Conservation (phyloP, 305 asterid genomes). For the Fraxinus ornus region DNA sequence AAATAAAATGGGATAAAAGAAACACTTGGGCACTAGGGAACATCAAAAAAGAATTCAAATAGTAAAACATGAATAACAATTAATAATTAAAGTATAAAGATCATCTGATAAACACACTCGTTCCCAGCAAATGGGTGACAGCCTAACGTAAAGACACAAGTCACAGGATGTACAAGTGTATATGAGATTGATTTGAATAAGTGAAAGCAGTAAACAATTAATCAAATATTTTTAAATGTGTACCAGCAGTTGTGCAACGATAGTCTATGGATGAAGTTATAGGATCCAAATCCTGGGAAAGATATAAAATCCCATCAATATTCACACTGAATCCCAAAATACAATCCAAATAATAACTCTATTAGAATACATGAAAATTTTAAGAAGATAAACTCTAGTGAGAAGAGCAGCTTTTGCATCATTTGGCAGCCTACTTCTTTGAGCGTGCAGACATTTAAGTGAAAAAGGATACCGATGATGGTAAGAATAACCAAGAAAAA, state of each 20-base stretch:
- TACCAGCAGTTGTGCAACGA: conserved; percentile 95
- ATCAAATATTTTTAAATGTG: conserved; percentile 25
- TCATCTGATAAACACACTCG: not conserved
- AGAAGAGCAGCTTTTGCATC: not conserved
- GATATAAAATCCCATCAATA: conserved; percentile 17
- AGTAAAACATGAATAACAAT: not conserved
- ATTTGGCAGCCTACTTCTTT: not conserved
- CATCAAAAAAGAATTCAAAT: not conserved
- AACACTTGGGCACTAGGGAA: not conserved
- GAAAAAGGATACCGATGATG: not conserved
- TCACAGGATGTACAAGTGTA: not conserved
- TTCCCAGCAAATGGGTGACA: conserved; percentile 8
- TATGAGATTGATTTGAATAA: not conserved
- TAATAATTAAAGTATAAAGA: not conserved
- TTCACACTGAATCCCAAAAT: not conserved
- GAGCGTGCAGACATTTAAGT: not conserved
- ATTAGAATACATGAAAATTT: not conserved
- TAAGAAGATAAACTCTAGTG: not conserved
- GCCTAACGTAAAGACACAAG: conserved; percentile 21
- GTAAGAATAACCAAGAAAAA: not conserved
- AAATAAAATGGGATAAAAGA: not conserved
- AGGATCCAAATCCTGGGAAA: conserved; percentile 81
- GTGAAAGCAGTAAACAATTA: not conserved
- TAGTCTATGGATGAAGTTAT: conserved; percentile 75
- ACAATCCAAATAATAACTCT: not conserved